phyloP scores from a whole-genome alignment of 2,329 filamentous ascomycete genomes.

The Paraphoma chrysanthemicola region DNA sequence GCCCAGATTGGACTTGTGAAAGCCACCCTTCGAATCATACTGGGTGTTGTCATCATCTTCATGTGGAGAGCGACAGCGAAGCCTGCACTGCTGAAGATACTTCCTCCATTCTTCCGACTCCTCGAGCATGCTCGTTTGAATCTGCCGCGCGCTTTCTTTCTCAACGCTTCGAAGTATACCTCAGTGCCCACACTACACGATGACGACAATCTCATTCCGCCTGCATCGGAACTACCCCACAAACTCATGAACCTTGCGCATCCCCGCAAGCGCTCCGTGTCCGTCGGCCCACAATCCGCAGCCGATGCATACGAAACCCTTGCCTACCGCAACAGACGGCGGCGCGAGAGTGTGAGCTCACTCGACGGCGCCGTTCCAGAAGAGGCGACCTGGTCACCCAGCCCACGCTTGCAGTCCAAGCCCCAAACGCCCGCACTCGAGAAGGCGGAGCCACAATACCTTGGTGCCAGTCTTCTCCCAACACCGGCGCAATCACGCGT shows the following conservation, averaged over 20 bases:
- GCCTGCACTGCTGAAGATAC: slow-evolving; percentile 74
- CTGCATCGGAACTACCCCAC: slow-evolving; percentile 83
- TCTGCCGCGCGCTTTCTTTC: slow-evolving; percentile 89
- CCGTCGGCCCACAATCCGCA: slow-evolving; percentile 91
- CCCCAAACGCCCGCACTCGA: slow-evolving; percentile 38
- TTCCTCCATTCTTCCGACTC: slow-evolving; percentile 87
- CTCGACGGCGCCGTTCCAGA: slow-evolving; percentile 38
- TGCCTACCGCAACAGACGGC: slow-evolving; percentile 80
- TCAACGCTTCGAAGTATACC: slow-evolving; percentile 87
- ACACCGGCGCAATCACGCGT: slow-evolving; percentile 57
- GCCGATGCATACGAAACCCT: slow-evolving; percentile 96
- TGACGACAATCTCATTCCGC: slow-evolving; percentile 88
- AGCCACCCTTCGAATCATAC: slow-evolving; percentile 71
- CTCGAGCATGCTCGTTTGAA: slow-evolving; percentile 81
- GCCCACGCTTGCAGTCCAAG: slow-evolving; percentile 11
- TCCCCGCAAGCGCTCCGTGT: slow-evolving; percentile 81
- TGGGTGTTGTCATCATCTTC: slow-evolving; percentile 85
- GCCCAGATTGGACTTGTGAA: slow-evolving; percentile 70
- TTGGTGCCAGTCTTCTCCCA: slow-evolving; percentile 54
- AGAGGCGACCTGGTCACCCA: slow-evolving; percentile 31
- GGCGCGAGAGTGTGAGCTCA: slow-evolving; percentile 66
- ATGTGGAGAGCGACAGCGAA: slow-evolving; percentile 92
- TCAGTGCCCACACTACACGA: slow-evolving; percentile 76
- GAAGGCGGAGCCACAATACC: slow-evolving; percentile 40
- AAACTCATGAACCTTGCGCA: slow-evolving; percentile 84